Base-by-base conservation (phyloP, 2,329 filamentous ascomycete genomes). In the Trichoderma sp. region DNA sequence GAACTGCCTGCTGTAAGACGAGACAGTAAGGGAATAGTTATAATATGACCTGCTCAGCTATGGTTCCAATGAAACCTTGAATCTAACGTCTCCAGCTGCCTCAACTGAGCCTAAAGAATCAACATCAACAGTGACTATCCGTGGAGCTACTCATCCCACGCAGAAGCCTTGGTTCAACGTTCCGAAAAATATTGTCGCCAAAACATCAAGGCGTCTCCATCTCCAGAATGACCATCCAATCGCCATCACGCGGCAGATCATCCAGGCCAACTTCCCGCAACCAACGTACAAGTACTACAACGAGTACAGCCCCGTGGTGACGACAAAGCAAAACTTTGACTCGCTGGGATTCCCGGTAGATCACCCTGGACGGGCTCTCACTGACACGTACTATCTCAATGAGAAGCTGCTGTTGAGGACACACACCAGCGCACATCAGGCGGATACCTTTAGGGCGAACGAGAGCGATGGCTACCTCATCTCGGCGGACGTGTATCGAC, bases 351-450 rank as follows among this genome's bases (percentile, higher is more conserved):
- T 99, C 82, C 93, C 95, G 0, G 81, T 88, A 7, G 93, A 98
- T 83, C 97, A 99, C 81, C 94, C 95, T 4, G 97, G 97, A 76
- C 93, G 97, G 68, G 94, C 91, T 78, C 91, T 91, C 79, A 96
- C 94, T 16, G 97, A 99, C 85, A 98, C 97, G 1, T 99, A 98
- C 87, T 99, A 99, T 84, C 86, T 99, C 81, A 98, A 98, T 85
- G 87, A 92, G 78, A 85, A 91, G 69, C 97, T 94, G 0, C 92
- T 99, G 2, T 87, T 99, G 59, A 91, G 97, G 75, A 99, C 97
- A 0, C 97, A 99, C 84, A 98, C 96, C 3, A 97, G 94, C 79
- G 97, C 97, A 0, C 97, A 99, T 83, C 95, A 99, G 84, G 91
- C 94, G 80, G 91, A 97, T 82, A 89, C 93, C 76, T 94, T 98